phyloP scores from a whole-genome alignment of 2,329 filamentous ascomycete species.

The Chaetothyriales sp. region DNA sequence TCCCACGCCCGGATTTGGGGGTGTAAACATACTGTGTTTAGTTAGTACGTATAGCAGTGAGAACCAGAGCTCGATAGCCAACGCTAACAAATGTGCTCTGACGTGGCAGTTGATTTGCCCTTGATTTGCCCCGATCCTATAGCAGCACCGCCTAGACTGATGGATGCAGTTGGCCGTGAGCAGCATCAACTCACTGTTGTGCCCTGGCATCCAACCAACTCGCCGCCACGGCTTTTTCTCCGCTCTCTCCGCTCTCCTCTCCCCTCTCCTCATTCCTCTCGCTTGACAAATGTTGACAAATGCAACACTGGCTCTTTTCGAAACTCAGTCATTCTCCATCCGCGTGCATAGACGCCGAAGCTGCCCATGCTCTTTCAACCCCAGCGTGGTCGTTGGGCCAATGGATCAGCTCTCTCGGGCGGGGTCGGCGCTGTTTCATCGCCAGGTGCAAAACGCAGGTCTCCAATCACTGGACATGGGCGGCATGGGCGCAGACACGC shows the following conservation, averaged over 20 bases:
- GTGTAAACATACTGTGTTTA: background rate
- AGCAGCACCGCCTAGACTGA: background rate
- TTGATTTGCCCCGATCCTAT: no score
- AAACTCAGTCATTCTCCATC: conserved; percentile 17
- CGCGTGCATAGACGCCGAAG: conserved; percentile 78
- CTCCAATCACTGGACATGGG: background rate
- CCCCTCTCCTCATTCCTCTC: background rate
- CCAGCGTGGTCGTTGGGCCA: background rate
- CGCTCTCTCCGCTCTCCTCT: background rate
- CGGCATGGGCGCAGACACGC: background rate
- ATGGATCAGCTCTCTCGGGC: background rate
- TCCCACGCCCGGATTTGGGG: background rate
- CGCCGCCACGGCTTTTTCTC: no score
- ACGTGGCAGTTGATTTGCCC: background rate
- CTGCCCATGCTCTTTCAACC: conserved; percentile 52
- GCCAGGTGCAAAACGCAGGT: background rate
- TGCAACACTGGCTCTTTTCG: background rate
- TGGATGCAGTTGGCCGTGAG: no score
- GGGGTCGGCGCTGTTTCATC: background rate
- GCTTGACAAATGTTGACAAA: no score
- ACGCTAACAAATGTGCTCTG: background rate
- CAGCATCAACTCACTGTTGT: no score
- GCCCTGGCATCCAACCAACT: no score
- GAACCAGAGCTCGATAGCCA: background rate
- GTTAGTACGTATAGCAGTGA: background rate